Conservation (phyloP, 148 eudicot species). For the Salicornia ramosissima region DNA sequence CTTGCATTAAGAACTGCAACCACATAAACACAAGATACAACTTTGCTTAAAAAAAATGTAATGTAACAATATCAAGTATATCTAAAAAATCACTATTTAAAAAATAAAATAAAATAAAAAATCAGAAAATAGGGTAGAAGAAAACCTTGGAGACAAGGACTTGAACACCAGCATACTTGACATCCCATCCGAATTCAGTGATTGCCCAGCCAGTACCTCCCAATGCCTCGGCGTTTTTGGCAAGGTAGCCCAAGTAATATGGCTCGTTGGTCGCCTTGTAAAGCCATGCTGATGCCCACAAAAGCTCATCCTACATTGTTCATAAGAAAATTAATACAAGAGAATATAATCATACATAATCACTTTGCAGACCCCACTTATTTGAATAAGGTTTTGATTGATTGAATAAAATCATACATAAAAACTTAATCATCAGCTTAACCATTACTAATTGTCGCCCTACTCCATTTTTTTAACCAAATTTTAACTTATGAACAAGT, state of each 20-base stretch:
- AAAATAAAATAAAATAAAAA: too few species aligned
- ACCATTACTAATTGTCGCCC: too few species aligned
- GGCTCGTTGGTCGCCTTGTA: conserved; percentile 86
- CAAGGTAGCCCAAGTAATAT: conserved; percentile 78
- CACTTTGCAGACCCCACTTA: too few species aligned
- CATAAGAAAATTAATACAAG: too few species aligned
- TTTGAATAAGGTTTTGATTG: too few species aligned
- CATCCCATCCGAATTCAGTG: conserved; percentile 99
- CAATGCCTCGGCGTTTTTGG: conserved; percentile 61
- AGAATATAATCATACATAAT: too few species aligned
- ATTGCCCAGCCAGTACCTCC: conserved; percentile 98
- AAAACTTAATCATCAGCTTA: too few species aligned
- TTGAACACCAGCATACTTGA: conserved; percentile 98
- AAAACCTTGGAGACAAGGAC: conserved; percentile 96
- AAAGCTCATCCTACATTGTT: conserved; percentile 68
- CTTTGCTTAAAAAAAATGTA: not conserved
- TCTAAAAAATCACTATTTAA: too few species aligned
- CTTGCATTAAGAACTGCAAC: conserved; percentile 82
- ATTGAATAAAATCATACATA: too few species aligned
- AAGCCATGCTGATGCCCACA: conserved; percentile 98
- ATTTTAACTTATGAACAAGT: too few species aligned
- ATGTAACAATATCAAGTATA: not conserved
- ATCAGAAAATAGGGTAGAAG: too few species aligned
- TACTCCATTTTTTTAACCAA: too few species aligned
- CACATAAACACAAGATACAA: not conserved